A percentile compares a stretch with the other conserved stretches of the same genome.
These are phyloP conservation scores for Acorus calamus DNA, from an alignment of 106 monocot genomes.

Conservation along the genomic window DNA sequence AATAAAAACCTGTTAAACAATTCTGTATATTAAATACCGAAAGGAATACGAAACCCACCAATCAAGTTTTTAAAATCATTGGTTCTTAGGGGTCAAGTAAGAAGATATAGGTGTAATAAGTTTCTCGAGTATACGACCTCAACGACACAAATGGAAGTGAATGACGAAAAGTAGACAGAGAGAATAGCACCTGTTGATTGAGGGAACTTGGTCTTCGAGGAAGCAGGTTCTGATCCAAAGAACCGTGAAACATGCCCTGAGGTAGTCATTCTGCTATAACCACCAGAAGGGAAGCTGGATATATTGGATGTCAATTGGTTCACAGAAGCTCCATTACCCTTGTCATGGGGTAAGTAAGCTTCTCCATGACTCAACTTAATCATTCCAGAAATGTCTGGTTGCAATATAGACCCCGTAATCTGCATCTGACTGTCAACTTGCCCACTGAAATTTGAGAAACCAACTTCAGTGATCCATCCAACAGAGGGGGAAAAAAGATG, in stretches of 20 bases:
- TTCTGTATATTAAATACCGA: not conserved
- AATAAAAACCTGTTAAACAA: not conserved
- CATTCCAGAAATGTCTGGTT: conserved; percentile 89
- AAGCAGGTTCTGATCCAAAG: conserved; percentile 62
- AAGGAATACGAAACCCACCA: not conserved
- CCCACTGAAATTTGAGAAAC: conserved; percentile 42
- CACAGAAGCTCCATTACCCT: conserved; percentile 62
- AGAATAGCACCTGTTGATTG: conserved; percentile 27
- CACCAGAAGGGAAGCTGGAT: conserved; percentile 44
- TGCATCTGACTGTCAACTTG: conserved; percentile 96
- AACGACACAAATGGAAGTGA: no score
- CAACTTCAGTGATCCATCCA: conserved; percentile 1
- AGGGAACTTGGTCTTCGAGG: conserved; percentile 30
- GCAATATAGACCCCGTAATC: conserved; percentile 81
- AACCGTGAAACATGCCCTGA: conserved; percentile 70
- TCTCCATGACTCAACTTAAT: conserved; percentile 96
- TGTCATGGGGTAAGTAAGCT: conserved; percentile 97
- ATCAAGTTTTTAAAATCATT: no score
- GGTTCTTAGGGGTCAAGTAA: no score
- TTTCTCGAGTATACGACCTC: no score
- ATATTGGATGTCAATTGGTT: conserved; percentile 53
- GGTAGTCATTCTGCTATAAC: conserved; percentile 32
- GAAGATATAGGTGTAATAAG: no score
- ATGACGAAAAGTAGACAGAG: no score
- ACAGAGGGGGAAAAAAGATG: not conserved